Evolutionary conservation across 495 filamentous ascomycete genomes (phyloP).

Genomic region (Aspergillus panamensis): DNA sequence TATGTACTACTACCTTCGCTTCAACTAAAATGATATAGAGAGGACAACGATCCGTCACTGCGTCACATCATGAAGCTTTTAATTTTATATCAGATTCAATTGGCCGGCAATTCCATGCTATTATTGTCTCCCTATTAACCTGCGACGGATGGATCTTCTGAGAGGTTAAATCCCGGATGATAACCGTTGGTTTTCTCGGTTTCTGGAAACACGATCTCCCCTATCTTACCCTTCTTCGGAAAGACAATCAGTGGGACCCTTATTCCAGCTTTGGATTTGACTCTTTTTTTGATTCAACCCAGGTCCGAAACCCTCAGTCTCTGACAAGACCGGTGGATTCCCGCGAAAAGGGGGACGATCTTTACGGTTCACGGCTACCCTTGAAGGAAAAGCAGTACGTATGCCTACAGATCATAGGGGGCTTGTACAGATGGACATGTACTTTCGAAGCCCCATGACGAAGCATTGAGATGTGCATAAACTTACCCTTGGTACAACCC

Average conservation of each 20-base stretch:
- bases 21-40: too few species aligned
- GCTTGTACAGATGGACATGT: neutral
- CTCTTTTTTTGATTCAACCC: neutral
- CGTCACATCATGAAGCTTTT: neutral
- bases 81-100: neutral
- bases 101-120: neutral
- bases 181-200: constrained; percentile 16
- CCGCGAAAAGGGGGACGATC: neutral
- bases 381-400: neutral
- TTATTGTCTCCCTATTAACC: too few species aligned
- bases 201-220: constrained; percentile 27
- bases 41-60: too few species aligned
- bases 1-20: too few species aligned
- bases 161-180: constrained; percentile 3
- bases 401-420: neutral
- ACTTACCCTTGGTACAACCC: too few species aligned
- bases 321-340: constrained; percentile 3
- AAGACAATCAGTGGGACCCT: constrained; percentile 34
- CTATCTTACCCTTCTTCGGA: constrained; percentile 21
- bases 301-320: neutral
- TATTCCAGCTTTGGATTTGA: neutral
- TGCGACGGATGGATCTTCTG: neutral
- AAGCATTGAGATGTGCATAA: too few species aligned
- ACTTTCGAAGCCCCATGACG: too few species aligned
- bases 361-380: neutral